phyloP scores from a whole-genome alignment of 192 early-diverging fungal species.

The Pilaira anomala region DNA sequence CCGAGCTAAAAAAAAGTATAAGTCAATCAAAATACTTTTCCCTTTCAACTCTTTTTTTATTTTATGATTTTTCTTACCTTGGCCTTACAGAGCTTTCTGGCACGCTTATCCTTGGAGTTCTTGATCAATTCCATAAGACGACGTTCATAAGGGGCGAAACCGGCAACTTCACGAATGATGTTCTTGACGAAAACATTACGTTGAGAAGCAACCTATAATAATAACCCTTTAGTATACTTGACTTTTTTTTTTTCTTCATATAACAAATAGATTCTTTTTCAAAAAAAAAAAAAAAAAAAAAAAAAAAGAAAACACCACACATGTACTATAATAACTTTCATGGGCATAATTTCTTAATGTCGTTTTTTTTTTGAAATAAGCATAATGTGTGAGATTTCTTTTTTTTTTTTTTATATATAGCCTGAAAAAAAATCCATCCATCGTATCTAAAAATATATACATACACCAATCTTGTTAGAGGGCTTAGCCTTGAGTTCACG shows the following conservation, averaged over 20 bases:
- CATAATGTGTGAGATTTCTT: not conserved
- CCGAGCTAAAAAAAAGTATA: constrained; percentile 77
- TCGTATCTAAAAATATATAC: constrained; percentile 34
- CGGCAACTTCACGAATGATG: constrained; percentile 94
- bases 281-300: not conserved
- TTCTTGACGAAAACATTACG: constrained; percentile 89
- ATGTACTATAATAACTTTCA: no score
- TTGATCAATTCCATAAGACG: constrained; percentile 99
- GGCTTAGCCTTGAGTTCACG: constrained; percentile 69
- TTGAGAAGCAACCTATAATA: constrained; percentile 50
- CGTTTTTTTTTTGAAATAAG: not conserved
- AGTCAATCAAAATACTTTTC: constrained; percentile 37
- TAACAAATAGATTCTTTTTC: not conserved
- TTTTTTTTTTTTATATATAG: no score
- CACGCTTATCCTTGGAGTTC: constrained; percentile 99
- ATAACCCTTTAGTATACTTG: not conserved
- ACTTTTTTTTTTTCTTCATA: not conserved
- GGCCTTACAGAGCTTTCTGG: constrained; percentile 97
- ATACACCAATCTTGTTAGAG: constrained; percentile 80
- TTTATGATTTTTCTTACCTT: constrained; percentile 51
- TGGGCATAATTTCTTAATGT: no score
- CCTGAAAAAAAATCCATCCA: constrained; percentile 17
- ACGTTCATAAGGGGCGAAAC: constrained; percentile 97
- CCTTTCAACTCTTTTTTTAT: not conserved
- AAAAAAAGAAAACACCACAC: not conserved